Conservation (phyloP, 257 asterid genomes). For the Solanum medicagineum region DNA sequence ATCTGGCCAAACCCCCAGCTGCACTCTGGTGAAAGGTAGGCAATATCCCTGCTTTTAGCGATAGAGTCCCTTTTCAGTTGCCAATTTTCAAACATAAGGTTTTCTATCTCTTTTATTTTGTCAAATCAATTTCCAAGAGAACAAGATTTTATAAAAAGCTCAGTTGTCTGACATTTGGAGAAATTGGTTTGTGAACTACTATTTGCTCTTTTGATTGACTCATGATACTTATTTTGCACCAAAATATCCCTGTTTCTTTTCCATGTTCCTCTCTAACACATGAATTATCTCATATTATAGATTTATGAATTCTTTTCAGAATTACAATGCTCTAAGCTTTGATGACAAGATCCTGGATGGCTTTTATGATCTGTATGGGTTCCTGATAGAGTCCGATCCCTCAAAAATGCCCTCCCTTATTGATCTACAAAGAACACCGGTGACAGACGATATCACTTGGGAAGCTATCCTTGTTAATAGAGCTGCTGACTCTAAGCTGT, state of each 20-base stretch:
- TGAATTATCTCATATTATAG: conserved; percentile 58
- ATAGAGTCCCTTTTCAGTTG: neutral
- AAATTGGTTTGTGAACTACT: neutral
- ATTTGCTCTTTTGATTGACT: neutral
- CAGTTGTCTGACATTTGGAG: neutral
- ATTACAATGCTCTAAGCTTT: conserved; percentile 83
- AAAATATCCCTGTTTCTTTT: neutral
- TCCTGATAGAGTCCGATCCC: conserved; percentile 49
- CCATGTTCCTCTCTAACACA: conserved; percentile 28
- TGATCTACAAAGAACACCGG: conserved; percentile 73
- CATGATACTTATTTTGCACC: neutral
- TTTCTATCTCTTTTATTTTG: neutral
- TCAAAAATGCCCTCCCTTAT: conserved; percentile 86
- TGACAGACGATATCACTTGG: conserved; percentile 59
- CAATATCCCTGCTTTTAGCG: neutral
- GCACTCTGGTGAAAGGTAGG: neutral
- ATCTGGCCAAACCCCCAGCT: neutral
- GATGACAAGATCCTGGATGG: conserved; percentile 96
- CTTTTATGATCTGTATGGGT: conserved; percentile 79
- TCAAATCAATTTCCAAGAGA: neutral
- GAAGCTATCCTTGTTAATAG: conserved; percentile 81
- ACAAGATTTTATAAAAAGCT: neutral
- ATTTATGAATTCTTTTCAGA: conserved; percentile 83
- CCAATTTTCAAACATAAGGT: neutral
- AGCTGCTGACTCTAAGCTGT: conserved; percentile 64